phyloP scores from a whole-genome alignment of 2,329 filamentous ascomycete genomes.

The Fusarium longipes region DNA sequence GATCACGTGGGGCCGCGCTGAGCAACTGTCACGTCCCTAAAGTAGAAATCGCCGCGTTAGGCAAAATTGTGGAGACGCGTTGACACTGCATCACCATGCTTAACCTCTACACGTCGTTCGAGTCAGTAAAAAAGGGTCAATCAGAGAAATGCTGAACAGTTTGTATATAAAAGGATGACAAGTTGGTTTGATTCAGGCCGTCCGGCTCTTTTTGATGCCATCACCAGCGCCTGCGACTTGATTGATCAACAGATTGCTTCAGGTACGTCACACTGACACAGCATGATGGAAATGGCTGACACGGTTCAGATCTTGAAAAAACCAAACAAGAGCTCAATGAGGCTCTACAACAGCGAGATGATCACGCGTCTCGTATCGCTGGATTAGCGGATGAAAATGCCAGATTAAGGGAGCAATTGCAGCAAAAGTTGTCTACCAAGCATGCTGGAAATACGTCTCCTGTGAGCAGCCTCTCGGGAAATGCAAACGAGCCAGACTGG shows the following conservation, averaged over 20 bases:
- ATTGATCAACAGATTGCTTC: constrained; percentile 54
- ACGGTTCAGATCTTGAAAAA: constrained; percentile 50
- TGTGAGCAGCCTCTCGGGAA: background rate
- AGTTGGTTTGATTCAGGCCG: constrained; percentile 56
- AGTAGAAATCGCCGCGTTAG: constrained; percentile 26
- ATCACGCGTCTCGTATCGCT: constrained; percentile 12
- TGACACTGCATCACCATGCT: constrained; percentile 29
- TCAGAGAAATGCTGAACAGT: constrained; percentile 18
- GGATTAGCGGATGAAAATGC: constrained; percentile 37
- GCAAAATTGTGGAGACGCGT: constrained; percentile 45
- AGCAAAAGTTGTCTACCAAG: constrained; percentile 15
- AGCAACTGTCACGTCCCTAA: background rate
- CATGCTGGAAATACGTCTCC: background rate
- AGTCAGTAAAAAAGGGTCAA: constrained; percentile 6
- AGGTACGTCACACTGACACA: constrained; percentile 47
- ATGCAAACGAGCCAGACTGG: constrained; percentile 36
- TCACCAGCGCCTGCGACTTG: constrained; percentile 54
- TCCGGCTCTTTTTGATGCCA: constrained; percentile 54
- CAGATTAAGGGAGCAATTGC: constrained; percentile 32
- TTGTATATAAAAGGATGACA: constrained; percentile 49
- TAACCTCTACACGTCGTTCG: constrained; percentile 3
- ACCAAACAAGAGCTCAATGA: constrained; percentile 56
- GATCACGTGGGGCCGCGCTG: constrained; percentile 30
- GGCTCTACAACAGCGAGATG: constrained; percentile 36
- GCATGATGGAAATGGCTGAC: constrained; percentile 23